A percentile compares a stretch with the other conserved stretches of the same genome.
phyloP scores from a whole-genome alignment of 228 moss, liverwort and hornwort species.

The Sphagnum magellanicum region DNA sequence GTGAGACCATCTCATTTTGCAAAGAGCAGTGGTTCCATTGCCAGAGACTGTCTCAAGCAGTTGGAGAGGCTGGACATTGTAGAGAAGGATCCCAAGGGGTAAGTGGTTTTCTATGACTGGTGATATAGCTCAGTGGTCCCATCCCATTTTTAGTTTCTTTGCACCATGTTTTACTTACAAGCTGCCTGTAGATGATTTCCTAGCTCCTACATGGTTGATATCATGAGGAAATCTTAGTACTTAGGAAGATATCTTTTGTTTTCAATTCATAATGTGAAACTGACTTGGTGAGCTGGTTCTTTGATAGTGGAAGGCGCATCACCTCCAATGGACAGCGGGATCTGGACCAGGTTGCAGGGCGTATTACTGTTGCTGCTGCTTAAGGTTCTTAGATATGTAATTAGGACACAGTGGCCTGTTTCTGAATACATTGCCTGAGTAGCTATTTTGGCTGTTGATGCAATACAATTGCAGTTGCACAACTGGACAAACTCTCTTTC shows the following conservation, averaged over 20 bases:
- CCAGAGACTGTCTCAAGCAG: conserved; percentile 50
- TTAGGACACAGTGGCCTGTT: background rate
- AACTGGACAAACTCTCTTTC: background rate
- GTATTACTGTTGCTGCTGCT: conserved; percentile 6
- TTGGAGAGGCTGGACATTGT: conserved; percentile 48
- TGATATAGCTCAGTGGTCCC: no score
- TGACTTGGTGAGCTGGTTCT: no score
- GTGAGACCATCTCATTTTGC: conserved; percentile 54
- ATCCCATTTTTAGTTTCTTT: no score
- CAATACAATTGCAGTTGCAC: background rate
- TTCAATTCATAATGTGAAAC: no score
- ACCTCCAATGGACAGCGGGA: conserved; percentile 38
- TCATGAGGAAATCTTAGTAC: no score
- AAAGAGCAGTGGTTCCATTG: conserved; percentile 56
- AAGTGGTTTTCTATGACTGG: conserved; percentile 1
- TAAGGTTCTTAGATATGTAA: conserved; percentile 2
- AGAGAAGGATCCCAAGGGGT: conserved; percentile 60
- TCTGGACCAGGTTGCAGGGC: conserved; percentile 19
- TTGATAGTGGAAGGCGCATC: conserved; percentile 8
- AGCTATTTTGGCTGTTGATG: background rate
- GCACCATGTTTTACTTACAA: no score
- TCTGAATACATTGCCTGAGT: background rate
- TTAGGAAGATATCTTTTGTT: no score
- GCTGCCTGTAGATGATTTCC: no score
- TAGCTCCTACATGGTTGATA: no score